A percentile compares a stretch with the other conserved stretches of the same genome.
Conservation (phyloP, 2,329 filamentous ascomycete species). For the Scytalidium lignicola region DNA sequence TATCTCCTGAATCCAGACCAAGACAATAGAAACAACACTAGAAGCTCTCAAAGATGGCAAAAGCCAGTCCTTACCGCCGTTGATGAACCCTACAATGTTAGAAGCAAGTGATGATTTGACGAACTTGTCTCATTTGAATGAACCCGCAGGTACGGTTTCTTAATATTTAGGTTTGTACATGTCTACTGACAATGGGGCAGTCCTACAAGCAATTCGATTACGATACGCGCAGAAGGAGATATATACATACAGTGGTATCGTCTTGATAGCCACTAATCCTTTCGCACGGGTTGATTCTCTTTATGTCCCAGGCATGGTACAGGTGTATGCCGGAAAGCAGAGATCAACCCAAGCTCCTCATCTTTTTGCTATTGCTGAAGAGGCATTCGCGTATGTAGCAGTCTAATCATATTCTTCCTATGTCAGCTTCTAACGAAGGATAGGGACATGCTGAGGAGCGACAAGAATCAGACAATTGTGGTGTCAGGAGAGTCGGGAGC, state of each 20-base stretch:
- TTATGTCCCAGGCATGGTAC: conserved; percentile 99
- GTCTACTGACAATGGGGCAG: conserved; percentile 41
- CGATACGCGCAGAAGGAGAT: conserved; percentile 98
- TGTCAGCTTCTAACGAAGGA: conserved; percentile 32
- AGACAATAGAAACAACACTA: conserved; percentile 70
- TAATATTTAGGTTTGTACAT: conserved; percentile 1
- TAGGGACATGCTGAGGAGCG: conserved; percentile 94
- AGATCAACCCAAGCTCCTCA: conserved; percentile 94
- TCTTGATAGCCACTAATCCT: conserved; percentile 96
- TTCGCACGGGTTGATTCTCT: conserved; percentile 96
- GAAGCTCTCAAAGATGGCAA: conserved; percentile 72
- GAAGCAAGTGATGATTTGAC: conserved; percentile 98
- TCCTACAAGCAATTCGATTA: conserved; percentile 93
- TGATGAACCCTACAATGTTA: conserved; percentile 98
- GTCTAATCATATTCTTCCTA: background rate
- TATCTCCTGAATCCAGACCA: conserved; percentile 50
- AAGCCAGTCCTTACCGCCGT: conserved; percentile 74
- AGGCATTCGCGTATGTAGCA: conserved; percentile 84
- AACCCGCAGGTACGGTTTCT: conserved; percentile 74
- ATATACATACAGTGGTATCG: conserved; percentile 98
- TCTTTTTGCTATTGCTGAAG: conserved; percentile 97
- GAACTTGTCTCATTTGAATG: conserved; percentile 95
- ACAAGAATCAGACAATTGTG: conserved; percentile 95
- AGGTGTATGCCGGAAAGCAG: conserved; percentile 96
- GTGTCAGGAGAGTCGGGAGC: conserved; percentile 99